Evolutionary conservation across 2,329 filamentous ascomycete genomes (phyloP), one percentile per base, ranked within the genome.

Genomic region (Ophiostoma ulmi): DNA sequence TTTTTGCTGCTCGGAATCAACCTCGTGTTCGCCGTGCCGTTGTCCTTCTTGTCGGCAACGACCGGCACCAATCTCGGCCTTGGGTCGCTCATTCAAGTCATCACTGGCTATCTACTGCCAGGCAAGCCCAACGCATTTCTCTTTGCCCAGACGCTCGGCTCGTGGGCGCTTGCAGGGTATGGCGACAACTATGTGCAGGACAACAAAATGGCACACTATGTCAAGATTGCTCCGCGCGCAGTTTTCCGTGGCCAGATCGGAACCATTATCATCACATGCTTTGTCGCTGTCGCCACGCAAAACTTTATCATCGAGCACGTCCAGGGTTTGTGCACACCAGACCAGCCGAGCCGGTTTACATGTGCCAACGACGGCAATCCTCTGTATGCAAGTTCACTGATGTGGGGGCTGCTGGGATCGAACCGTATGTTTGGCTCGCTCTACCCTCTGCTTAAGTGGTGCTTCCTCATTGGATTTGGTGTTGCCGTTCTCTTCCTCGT

Each of bases 401-500:
- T 91, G 75, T 91, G 90, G 90, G 90, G 90, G 71, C 84, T 88
- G 70, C 91, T 93, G 72, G 90, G 91, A 0, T 90, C 90, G 0
- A 80, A 82, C 1, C 86, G 90, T 66, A 90, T 93, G 77, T 93
- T 92, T 78, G 87, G 86, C 61, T 84, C 87, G 22, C 80, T 91
- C 8, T 93, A 92, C 77, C 81, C 84, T 0, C 81, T 81, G 0
- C 81, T 93, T 41, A 86, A 90, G 76, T 92, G 84, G 82, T 92
- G 91, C 81, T 93, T 88, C 86, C 83, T 92, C 41, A 83, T 90
- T 22, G 90, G 82, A 78, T 83, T 83, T 74, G 78, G 79, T 70
- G 75, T 82, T 22, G 77, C 80, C 41, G 26, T 82, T 22, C 70
- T 79, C 38, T 82, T 81, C 71, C 75, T 80, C 14, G 69, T 77